These are phyloP conservation scores for Cyathus olla DNA, from an alignment of 1,284 basidiomycete species.

Conservation along the genomic window DNA sequence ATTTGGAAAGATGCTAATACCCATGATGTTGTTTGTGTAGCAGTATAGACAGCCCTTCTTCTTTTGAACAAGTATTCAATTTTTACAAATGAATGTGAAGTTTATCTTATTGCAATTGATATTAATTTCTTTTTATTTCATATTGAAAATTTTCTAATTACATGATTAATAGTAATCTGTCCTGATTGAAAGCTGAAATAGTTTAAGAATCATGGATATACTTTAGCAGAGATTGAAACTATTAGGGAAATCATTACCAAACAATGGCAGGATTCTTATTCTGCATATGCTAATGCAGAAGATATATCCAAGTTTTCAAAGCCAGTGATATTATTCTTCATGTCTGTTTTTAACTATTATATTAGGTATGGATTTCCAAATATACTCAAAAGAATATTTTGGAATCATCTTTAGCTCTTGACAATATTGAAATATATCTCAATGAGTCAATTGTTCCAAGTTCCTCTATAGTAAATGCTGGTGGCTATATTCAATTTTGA, in stretches of 20 bases:
- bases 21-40: constrained; percentile 17
- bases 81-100: constrained; percentile 19
- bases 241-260: constrained; percentile 15
- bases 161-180: constrained; percentile 23
- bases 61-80: constrained; percentile 25
- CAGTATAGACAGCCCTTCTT: constrained; percentile 18
- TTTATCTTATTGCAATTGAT: constrained; percentile 28
- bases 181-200: constrained; percentile 27
- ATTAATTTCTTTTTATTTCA: neutral
- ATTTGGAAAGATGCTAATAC: constrained; percentile 5
- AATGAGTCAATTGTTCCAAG: constrained; percentile 15
- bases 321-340: neutral
- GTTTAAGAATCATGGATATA: constrained; percentile 15
- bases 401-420: neutral
- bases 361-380: neutral
- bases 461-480: constrained; percentile 12
- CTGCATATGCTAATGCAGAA: neutral
- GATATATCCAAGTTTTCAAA: no score
- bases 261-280: constrained; percentile 13
- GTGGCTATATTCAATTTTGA: constrained; percentile 28
- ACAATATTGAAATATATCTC: constrained; percentile 23
- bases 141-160: constrained; percentile 4
- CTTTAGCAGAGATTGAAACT: constrained; percentile 2
- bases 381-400: neutral
- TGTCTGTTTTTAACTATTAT: neutral